phyloP scores from a whole-genome alignment of 441 rosid species.

The Gossypium schwendimanii region DNA sequence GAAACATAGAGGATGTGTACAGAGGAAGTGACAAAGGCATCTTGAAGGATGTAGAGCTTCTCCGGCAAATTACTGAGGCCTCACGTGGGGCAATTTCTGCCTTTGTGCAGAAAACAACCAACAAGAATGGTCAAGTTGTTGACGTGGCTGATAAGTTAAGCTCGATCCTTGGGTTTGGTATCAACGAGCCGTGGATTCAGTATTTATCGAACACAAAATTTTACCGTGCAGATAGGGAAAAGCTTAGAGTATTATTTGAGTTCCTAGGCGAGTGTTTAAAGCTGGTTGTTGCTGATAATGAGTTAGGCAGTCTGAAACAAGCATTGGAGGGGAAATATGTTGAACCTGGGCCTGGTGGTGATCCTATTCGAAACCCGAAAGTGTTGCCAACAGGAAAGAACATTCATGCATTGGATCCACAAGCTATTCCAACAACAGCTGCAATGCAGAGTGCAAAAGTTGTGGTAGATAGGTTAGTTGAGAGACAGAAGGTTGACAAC shows the following conservation, averaged over 20 bases:
- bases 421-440: slow-evolving; percentile 92
- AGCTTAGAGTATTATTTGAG: slow-evolving; percentile 63
- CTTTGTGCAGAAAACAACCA: slow-evolving; percentile 73
- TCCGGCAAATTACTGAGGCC: slow-evolving; percentile 85
- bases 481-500: slow-evolving; percentile 84
- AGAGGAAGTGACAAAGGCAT: slow-evolving; percentile 84
- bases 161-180: slow-evolving; percentile 86
- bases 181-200: slow-evolving; percentile 95
- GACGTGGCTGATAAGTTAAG: slow-evolving; percentile 64
- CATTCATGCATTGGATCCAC: slow-evolving; percentile 97
- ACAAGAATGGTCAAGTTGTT: slow-evolving; percentile 84
- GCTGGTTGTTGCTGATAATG: slow-evolving; percentile 86
- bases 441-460: slow-evolving; percentile 92
- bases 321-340: slow-evolving; percentile 93
- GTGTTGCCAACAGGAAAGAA: slow-evolving; percentile 97
- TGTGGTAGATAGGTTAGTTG: slow-evolving; percentile 84
- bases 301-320: slow-evolving; percentile 88
- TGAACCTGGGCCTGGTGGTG: slow-evolving; percentile 99
- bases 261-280: slow-evolving; percentile 86
- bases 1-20: slow-evolving; percentile 77
- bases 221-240: slow-evolving; percentile 79
- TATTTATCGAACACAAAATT: slow-evolving; percentile 81
- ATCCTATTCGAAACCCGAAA: slow-evolving; percentile 91
- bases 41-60: slow-evolving; percentile 92
- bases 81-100: slow-evolving; percentile 80